phyloP scores from a whole-genome alignment of 192 early-diverging fungal species.

The Rhizoclosmatium sp. region DNA sequence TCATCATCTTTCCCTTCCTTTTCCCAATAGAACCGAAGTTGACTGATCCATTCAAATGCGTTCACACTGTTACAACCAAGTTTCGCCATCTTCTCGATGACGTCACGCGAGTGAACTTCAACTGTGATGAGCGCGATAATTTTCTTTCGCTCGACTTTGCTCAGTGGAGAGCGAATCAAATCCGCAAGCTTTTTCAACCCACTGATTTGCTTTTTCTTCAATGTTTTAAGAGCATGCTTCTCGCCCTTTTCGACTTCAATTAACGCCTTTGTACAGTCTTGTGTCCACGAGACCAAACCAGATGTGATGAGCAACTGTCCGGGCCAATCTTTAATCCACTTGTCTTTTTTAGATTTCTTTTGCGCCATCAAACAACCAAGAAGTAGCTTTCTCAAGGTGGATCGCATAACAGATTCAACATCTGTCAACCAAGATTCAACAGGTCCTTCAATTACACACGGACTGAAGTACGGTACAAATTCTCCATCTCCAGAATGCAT shows the following conservation, averaged over 20 bases:
- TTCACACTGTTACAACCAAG: slow-evolving; percentile 56
- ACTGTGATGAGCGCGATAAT: slow-evolving; percentile 68
- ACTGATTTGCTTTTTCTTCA: slow-evolving; percentile 68
- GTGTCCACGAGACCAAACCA: slow-evolving; percentile 65
- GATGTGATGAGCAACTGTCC: slow-evolving; percentile 65
- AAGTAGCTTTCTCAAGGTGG: slow-evolving; percentile 60
- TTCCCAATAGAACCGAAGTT: slow-evolving; percentile 71
- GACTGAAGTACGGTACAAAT: slow-evolving; percentile 62
- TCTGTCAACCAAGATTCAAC: slow-evolving; percentile 66
- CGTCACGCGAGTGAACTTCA: slow-evolving; percentile 69
- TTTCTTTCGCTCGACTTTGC: slow-evolving; percentile 68
- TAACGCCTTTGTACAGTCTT: slow-evolving; percentile 64
- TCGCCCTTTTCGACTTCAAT: slow-evolving; percentile 67
- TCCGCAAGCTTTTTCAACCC: slow-evolving; percentile 64
- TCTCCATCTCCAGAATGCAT: slow-evolving; percentile 72
- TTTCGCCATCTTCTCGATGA: slow-evolving; percentile 65
- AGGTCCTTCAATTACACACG: slow-evolving; percentile 62
- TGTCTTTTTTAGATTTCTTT: slow-evolving; percentile 69
- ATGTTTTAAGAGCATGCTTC: slow-evolving; percentile 60
- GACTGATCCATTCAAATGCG: slow-evolving; percentile 68
- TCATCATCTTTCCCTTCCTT: slow-evolving; percentile 67
- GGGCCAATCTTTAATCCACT: slow-evolving; percentile 71
- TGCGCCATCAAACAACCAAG: slow-evolving; percentile 55
- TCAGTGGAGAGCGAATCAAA: slow-evolving; percentile 60
- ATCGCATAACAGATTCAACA: slow-evolving; percentile 59